phyloP scores from a whole-genome alignment of 805 yeast genomes.

The Saccharomyces mikatae region DNA sequence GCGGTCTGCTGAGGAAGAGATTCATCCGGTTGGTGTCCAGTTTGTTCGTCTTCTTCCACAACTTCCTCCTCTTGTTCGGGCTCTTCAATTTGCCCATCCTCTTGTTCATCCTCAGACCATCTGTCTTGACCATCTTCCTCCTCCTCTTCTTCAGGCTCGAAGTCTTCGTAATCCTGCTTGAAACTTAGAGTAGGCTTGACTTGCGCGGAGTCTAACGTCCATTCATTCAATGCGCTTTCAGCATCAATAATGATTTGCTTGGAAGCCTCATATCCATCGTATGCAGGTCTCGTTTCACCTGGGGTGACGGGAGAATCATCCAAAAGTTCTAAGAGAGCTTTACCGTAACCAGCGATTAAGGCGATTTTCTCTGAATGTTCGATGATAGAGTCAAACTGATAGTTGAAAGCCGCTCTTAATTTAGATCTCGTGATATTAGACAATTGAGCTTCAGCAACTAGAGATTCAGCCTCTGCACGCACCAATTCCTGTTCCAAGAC shows the following conservation, averaged over 20 bases:
- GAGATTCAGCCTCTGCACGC: conserved; percentile 84
- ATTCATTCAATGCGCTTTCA: conserved; percentile 71
- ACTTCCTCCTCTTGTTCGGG: conserved; percentile 43
- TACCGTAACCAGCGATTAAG: conserved; percentile 83
- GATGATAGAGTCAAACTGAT: conserved; percentile 77
- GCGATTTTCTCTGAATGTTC: conserved; percentile 83
- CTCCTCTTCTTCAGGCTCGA: conserved; percentile 43
- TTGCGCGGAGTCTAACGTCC: conserved; percentile 79
- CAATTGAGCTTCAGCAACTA: conserved; percentile 87
- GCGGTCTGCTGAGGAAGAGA: conserved; percentile 4
- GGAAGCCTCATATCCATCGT: conserved; percentile 83
- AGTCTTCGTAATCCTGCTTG: conserved; percentile 49
- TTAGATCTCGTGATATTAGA: conserved; percentile 84
- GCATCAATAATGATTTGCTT: conserved; percentile 82
- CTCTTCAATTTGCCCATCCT: conserved; percentile 29
- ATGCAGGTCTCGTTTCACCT: conserved; percentile 86
- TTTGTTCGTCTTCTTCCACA: conserved; percentile 14
- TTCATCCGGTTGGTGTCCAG: conserved; percentile 11
- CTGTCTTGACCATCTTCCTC: conserved; percentile 32
- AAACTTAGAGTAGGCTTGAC: conserved; percentile 75
- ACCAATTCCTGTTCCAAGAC: conserved; percentile 83
- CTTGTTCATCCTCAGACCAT: conserved; percentile 29
- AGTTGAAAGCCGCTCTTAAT: conserved; percentile 74
- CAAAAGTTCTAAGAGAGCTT: conserved; percentile 71
- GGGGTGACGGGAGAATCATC: conserved; percentile 85